Evolutionary conservation across 371 early-diverging fungal species (phyloP).

Genomic region (Mucor circinelloides): DNA sequence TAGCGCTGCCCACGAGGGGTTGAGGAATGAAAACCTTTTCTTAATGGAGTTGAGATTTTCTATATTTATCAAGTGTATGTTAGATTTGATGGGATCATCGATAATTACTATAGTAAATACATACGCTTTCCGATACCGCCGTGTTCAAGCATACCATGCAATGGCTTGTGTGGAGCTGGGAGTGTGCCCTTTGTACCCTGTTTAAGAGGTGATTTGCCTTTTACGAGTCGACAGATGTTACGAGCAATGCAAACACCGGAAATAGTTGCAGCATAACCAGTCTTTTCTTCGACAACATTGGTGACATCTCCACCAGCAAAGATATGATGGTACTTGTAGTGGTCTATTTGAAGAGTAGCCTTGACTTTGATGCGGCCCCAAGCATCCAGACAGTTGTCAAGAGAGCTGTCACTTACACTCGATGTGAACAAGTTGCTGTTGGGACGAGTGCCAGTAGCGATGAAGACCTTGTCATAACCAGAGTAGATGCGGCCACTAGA

Average conservation of each 20-base stretch:
- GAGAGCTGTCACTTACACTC: constrained; percentile 14
- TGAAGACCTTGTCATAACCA: constrained; percentile 37
- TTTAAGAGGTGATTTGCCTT: constrained; percentile 44
- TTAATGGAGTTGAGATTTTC: constrained; percentile 28
- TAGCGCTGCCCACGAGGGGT: constrained; percentile 42
- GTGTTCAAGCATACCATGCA: constrained; percentile 43
- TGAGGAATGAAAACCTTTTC: constrained; percentile 34
- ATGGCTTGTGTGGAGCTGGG: constrained; percentile 40
- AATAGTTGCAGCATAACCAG: constrained; percentile 64
- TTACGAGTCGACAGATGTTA: constrained; percentile 53
- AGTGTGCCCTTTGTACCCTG: constrained; percentile 48
- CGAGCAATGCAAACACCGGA: constrained; percentile 58
- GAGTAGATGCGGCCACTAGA: constrained; percentile 39
- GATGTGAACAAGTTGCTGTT: constrained; percentile 34
- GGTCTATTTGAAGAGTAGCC: constrained; percentile 65
- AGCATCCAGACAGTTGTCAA: constrained; percentile 39
- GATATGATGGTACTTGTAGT: constrained; percentile 58
- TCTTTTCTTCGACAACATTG: constrained; percentile 64
- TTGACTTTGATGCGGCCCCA: constrained; percentile 58
- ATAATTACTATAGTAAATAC: background rate
- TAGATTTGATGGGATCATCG: background rate
- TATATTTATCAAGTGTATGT: background rate
- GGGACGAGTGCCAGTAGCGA: constrained; percentile 48
- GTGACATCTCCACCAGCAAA: constrained; percentile 75
- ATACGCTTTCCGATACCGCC: constrained; percentile 56